Evolutionary conservation across 345 rosid species (phyloP), one percentile per base, ranked within the genome.

Genomic region (Passiflora organensis): DNA sequence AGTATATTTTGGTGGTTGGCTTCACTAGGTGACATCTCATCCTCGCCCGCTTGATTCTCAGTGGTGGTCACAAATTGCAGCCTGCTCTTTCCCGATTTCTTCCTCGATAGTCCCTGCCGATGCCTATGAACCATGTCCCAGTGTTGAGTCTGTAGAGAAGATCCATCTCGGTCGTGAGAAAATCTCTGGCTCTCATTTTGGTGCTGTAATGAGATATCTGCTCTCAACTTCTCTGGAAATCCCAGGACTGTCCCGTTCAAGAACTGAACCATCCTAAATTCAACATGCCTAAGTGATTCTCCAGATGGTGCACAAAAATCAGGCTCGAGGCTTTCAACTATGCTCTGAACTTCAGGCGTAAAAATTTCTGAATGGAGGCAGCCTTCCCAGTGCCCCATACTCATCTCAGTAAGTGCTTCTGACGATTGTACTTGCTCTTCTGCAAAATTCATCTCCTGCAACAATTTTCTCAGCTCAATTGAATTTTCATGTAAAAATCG

Each of bases 21-120:
- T 48, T 79, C 95, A 53, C 74, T 67, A 32, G 79, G 83, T 43
- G 87, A 86, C 46, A 76, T 72, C 72, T 78, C 91, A 69, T 75
- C 83, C 18, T 89, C 91, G 36, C 69, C 76, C 49, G 82, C 91
- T 17, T 80, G 95, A 70, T 77, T 82, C 45, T 82, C 86, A 6
- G 72, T 79, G 42, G 76, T 76, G 16, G 83, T 83, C 72, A 91
- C 84, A 22, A 65, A 72, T 51, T 87, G 98, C 19, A 91, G 85
- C 70, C 96, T 81, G 71, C 96, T 91, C 75, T 91, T 91, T 43
- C 91, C 96, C 6, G 93, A 91, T 59, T 82, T 91, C 76, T 91
- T 91, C 69, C 83, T 80, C 0, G 76, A 53, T 15, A 83, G 53
- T 18, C 78, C 78, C 14, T 59, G 91, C 16, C 87, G 76, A 53